Evolutionary conservation across 2,329 filamentous ascomycete genomes (phyloP), one percentile per base, ranked within the genome.

Genomic region (Stachybotrys chartarum): DNA sequence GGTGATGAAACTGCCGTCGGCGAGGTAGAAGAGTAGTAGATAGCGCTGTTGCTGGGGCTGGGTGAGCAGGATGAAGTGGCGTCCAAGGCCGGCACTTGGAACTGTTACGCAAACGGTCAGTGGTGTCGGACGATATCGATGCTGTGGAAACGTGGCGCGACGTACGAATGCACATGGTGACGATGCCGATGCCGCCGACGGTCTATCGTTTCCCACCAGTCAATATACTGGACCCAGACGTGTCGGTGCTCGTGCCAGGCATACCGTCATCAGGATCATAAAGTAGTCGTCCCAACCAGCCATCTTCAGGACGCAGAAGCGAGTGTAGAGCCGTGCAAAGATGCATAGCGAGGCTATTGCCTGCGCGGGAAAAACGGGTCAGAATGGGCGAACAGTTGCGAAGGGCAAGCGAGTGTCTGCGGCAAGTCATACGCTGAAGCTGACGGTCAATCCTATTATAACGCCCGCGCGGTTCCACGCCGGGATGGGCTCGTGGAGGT

Each of bases 11-110:
- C 48, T 51, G 17, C 54, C 54, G 39, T 55, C 48, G 30, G 47
- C 54, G 48, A 55, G 14, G 39, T 51, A 55, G 31, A 55, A 55
- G 5, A 55, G 54, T 11, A 45, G 39, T 18, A 55, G 44, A 18
- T 55, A 45, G n/a, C 14, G 50, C 18, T 45, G 10, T 55, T 35
- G 47, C 17, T 55, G 30, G 30, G 17, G 48, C 5, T 16, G 16
- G 30, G 48, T 42, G n/a, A 55, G 16, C 17, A 45, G 14, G 35
- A 55, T 30, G 30, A 51, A 32, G 30, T 55, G 48, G 3, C 39
- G 31, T n/a, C 54, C 54, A 30, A 55, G 32, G 0, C 54, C 49
- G 3, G 30, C 54, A 8, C 42, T 17, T 17, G 54, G 48, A n/a
- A 32, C 54, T 55, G 35, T 31, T 24, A 6, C 17, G 30, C 10